Base-by-base conservation (phyloP, 192 early-diverging fungal species). In the Rhizoclosmatium sp. region DNA sequence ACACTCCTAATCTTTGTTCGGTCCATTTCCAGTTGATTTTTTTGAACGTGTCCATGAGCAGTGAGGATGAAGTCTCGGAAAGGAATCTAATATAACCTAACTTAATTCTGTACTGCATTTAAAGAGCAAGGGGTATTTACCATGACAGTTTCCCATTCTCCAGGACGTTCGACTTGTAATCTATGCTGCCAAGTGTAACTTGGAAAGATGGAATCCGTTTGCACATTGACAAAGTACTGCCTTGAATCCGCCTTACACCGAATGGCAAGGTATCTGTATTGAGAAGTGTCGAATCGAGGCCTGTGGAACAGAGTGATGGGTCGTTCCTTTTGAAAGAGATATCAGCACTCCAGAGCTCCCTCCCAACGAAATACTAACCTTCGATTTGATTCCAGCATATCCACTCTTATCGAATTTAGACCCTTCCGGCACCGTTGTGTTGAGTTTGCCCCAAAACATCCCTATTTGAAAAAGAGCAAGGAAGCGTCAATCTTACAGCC, bases 121-220 rank as follows among this genome's bases (percentile, higher is more conserved):
- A 70, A 51, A 45, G 16, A 70, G 39, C 69, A 70, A 5, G 51
- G 21, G 44, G 59, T 0, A 21, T 75, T 82, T 86, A 94, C 94
- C 83, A 97, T 86, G 42, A 96, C 87, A 39, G 89, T 93, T 87
- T 99, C 96, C 96, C 96, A 99, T 79, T 93, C 88, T 2, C 96
- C 96, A 2, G 96, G 95, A 3, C 85, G 93, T 65, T 92, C 87
- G 59, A 96, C 89, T 74, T 95, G 94, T 70, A 99, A 71, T 61
- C 96, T 88, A 83, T 99, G 97, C 82, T 99, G 97, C 87, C 94
- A 97, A 39, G 97, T 87, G 83, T 95, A 93, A 0, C 94, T 92
- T 47, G 90, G 92, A 59, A 94, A 90, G 19, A 96, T 82, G 39
- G 90, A 90, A 71, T 96, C 93, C 10, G 95, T 94, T 75, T 96